Evolutionary conservation across 352 stramenopile genomes (phyloP), one percentile per base, ranked within the genome.

Genomic region (Phytophthora syringae): DNA sequence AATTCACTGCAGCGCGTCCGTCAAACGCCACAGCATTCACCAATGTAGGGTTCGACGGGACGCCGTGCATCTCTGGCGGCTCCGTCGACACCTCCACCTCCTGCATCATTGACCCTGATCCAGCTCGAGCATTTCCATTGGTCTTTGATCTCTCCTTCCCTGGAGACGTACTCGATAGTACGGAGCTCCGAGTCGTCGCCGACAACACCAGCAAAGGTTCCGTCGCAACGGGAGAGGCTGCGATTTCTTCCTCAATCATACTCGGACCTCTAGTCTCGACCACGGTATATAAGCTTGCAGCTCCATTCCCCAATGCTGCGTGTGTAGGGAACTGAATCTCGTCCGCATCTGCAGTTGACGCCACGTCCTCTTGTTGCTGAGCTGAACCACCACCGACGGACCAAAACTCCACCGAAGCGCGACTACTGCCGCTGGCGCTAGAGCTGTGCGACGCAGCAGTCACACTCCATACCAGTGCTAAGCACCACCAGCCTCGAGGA

Each of bases 31-130:
- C 71, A 3, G 82, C 84, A 2, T 55, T 80, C 22, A 90, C 82
- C 22, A 86, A 58, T 7, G 76, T 90, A 34, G 84, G 82, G 28
- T 86, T 86, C 7, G 81, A 88, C 21, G 83, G 83, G 0, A 92
- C 83, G 30, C 83, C 76, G 44, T 86, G 83, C 49, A 80, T 74
- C 39, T 79, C 71, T 10, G 62, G 18, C 10, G 55, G 39, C 25
- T 45, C 49, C 2, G 54, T 57, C 21, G 50, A 60, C 10, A 18
- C 11, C 6, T 45, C 27, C 28, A 44, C 32, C 18, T 44, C 34
- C 37, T 53, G 7, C 25, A 12, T 55, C 20, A 22, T 9, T n/a
- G 21, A 60, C 16, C 16, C n/a, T 7, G 58, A 49, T 13, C 37
- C 56, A 57, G 6, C 37, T 47, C 30, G 18, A 52, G 57, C 37